Conservation (phyloP, 371 early-diverging fungal species). For the Mortierella sp. region DNA sequence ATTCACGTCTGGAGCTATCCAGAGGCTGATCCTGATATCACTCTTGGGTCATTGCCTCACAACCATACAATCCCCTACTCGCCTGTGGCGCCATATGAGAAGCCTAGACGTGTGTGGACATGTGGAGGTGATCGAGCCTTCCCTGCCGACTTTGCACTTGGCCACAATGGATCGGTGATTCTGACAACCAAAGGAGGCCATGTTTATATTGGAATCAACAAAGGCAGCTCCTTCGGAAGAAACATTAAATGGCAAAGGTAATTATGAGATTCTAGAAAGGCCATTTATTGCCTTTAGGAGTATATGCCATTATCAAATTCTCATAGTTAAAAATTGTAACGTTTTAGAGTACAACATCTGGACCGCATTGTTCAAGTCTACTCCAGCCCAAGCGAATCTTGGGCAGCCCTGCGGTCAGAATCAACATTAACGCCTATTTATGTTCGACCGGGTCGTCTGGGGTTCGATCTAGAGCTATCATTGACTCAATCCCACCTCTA, state of each 20-base stretch:
- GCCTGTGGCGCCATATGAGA: conserved; percentile 7
- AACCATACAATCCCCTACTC: conserved; percentile 25
- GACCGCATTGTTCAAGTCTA: conserved; percentile 64
- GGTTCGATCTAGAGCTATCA: conserved; percentile 49
- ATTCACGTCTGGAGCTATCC: conserved; percentile 64
- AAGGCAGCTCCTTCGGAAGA: conserved; percentile 32
- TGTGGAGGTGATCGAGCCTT: conserved; percentile 36
- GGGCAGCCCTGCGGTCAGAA: conserved; percentile 68
- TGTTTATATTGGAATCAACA: conserved; percentile 60
- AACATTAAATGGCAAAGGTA: conserved; percentile 50
- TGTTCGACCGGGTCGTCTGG: conserved; percentile 39
- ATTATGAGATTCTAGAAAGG: neutral
- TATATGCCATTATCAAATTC: neutral
- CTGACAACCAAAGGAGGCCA: conserved; percentile 61
- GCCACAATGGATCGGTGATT: conserved; percentile 63
- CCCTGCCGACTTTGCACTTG: conserved; percentile 57
- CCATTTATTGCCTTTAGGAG: conserved; percentile 44
- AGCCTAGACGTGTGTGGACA: conserved; percentile 62
- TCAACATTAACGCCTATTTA: conserved; percentile 25
- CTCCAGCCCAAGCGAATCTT: conserved; percentile 68
- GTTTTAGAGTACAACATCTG: conserved; percentile 54
- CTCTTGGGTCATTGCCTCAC: conserved; percentile 34
- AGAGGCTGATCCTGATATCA: conserved; percentile 36
- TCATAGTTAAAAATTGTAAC: neutral
- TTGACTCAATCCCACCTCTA: conserved; percentile 55